phyloP scores from a whole-genome alignment of 2,329 filamentous ascomycete species.

The Paracoccidioides brasiliensis region DNA sequence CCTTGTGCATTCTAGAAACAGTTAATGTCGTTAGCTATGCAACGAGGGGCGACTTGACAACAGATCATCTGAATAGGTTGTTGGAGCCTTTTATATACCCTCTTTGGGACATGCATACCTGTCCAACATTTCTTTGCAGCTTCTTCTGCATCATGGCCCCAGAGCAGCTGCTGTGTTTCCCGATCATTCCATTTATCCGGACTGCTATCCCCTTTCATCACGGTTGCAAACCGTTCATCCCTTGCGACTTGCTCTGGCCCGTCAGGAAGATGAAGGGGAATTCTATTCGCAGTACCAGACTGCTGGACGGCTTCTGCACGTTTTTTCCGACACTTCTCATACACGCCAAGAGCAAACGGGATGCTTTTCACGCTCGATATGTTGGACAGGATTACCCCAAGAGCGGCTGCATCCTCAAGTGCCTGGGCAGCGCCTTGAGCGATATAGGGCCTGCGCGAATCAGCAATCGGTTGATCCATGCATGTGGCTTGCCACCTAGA shows the following conservation, averaged over 20 bases:
- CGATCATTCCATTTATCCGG: slow-evolving; percentile 55
- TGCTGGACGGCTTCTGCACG: slow-evolving; percentile 45
- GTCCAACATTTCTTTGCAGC: slow-evolving; percentile 9
- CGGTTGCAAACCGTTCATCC: slow-evolving; percentile 43
- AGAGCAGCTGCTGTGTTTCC: slow-evolving; percentile 43
- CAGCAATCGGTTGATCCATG: not conserved
- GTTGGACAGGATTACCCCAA: slow-evolving; percentile 39
- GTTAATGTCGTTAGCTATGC: not conserved
- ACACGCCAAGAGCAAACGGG: slow-evolving; percentile 41
- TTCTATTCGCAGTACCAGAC: slow-evolving; percentile 42
- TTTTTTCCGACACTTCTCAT: slow-evolving; percentile 43
- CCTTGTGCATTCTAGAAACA: too few species aligned
- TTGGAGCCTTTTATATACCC: not conserved
- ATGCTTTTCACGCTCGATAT: slow-evolving; percentile 35
- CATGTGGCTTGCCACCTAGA: not conserved
- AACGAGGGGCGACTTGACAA: not conserved
- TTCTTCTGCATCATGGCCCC: slow-evolving; percentile 27
- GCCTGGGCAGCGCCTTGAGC: slow-evolving; percentile 53
- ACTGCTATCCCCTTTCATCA: slow-evolving; percentile 35
- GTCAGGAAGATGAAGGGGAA: slow-evolving; percentile 43
- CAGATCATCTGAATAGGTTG: not conserved
- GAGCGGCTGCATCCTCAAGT: slow-evolving; percentile 49
- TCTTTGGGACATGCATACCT: not conserved
- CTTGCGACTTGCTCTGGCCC: slow-evolving; percentile 47
- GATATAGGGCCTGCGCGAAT: slow-evolving; percentile 37